A percentile compares a stretch with the other conserved stretches of the same genome.
Conservation (phyloP, 345 rosid species). For the Viola odorata region DNA sequence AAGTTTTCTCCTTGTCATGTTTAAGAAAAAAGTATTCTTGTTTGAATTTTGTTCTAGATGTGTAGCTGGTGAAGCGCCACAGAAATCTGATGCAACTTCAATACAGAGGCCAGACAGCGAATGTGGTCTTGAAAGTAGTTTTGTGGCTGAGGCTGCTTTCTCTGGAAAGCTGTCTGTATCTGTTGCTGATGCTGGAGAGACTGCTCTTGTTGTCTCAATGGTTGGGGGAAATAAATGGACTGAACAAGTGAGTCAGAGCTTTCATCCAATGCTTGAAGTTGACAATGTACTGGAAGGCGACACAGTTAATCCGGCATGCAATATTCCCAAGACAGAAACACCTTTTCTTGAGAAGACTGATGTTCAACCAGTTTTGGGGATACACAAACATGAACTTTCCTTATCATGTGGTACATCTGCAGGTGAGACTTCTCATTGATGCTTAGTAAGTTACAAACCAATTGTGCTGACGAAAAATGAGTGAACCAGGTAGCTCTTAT, state of each 20-base stretch:
- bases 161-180: constrained; percentile 70
- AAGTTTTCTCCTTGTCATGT: background rate
- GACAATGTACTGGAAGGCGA: constrained; percentile 25
- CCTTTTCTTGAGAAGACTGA: constrained; percentile 28
- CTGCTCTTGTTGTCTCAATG: constrained; percentile 85
- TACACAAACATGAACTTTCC: constrained; percentile 37
- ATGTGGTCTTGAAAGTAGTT: constrained; percentile 36
- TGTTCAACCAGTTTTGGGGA: constrained; percentile 27
- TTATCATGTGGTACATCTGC: constrained; percentile 38
- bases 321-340: constrained; percentile 22
- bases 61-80: constrained; percentile 38
- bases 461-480: constrained; percentile 19
- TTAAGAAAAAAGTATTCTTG: constrained; percentile 12
- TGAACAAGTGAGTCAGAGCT: constrained; percentile 37
- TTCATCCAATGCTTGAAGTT: constrained; percentile 28
- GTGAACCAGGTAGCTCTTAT: constrained; percentile 17
- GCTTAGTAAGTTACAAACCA: constrained; percentile 26
- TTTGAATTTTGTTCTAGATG: constrained; percentile 46
- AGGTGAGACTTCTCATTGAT: constrained; percentile 30
- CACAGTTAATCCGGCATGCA: constrained; percentile 25
- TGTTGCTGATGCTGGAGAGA: constrained; percentile 91
- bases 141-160: constrained; percentile 43
- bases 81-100: constrained; percentile 36
- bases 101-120: constrained; percentile 32
- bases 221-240: constrained; percentile 43